Evolutionary conservation across 768 basidiomycete genomes (phyloP), one percentile per base, ranked within the genome.

Genomic region (Lentinula aciculospora): DNA sequence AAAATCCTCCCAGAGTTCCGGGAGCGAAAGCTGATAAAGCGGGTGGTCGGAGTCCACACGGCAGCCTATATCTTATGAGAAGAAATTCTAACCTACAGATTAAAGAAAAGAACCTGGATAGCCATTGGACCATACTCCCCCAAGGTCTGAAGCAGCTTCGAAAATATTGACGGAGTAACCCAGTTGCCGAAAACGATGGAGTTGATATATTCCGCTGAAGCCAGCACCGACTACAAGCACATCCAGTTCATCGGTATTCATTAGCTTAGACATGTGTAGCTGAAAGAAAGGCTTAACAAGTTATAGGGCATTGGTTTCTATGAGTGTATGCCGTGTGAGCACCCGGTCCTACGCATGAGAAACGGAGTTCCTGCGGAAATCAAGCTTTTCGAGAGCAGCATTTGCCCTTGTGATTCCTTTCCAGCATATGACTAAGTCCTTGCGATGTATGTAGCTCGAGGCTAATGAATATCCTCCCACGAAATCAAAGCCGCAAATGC

Each of bases 121-220:
- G 28, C 49, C 32, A 37, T 61, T 60, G 55, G 59, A 51, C 63
- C 63, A 63, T 9, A 47, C 44, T 3, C 63, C 63, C 3, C 63
- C 63, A 29, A 63, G 23, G 42, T 57, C 58, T 17, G 50, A 39
- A 9, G 45, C 58, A 3, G 62, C 62, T 54, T 62, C 63, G 48
- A 60, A 59, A 12, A 62, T 25, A 29, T 53, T 59, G 49, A 60
- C 56, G 29, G 42, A 39, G 25, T 59, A 49, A 3, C 58, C 58
- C 25, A 53, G 25, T 27, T 59, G 50, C 2, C 61, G 58, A 25
- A 49, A 19, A 8, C 45, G 25, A 40, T 56, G 45, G 15, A 56
- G 54, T 9, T 44, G 54, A 25, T 56, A 34, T 19, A 56, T 56
- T 19, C 54, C 54, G n/a, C 54, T 46, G 25, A 56, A 45, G 23